Base-by-base conservation (phyloP, 306 rosid species). In the Malus orientalis region DNA sequence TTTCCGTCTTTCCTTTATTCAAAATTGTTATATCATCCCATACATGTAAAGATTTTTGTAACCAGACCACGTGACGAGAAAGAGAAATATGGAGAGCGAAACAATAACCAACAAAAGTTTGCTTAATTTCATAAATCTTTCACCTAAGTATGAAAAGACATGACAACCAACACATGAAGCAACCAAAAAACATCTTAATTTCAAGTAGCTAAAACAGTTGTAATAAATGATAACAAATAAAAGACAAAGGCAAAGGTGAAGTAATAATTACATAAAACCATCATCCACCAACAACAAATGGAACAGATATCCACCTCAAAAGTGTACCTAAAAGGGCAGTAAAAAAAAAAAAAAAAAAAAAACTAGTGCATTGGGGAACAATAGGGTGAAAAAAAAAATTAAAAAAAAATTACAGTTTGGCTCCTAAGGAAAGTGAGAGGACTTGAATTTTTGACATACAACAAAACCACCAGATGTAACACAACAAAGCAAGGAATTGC, bases 251-350 rank as follows among this genome's bases (percentile, higher is more conserved):
- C 33, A 68, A 77, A 27, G 80, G 61, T 8, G 30, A 75, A 22
- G 67, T 76, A 42, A 76, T 81, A 81, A 81, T 81, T 81, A 76
- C 84, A 81, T 70, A 74, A 76, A 71, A 49, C 79, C 67, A 66
- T 33, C 25, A 69, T 23, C 76, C 76, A 78, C 60, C 76, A 60
- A 60, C 70, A 76, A 64, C 74, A 62, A 70, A 62, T 63, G 76
- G 49, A 75, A 70, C 70, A 57, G 27, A 81, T 71, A 57, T 58
- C 78, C 81, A 76, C 84, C 81, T 77, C 70, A 68, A 25, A 76
- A 42, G 69, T 74, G 81, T 71, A 54, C 64, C 55, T 23, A 54
- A 75, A 62, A 15, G 22, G 69, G 22, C 69, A 54, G 18, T 16
- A 14, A 62, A 3, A 62, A 22, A 3, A 62, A 22, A 70, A 62